These are phyloP conservation scores for Cercospora canescens DNA, from an alignment of 2,329 filamentous ascomycete genomes.

Conservation along the genomic window DNA sequence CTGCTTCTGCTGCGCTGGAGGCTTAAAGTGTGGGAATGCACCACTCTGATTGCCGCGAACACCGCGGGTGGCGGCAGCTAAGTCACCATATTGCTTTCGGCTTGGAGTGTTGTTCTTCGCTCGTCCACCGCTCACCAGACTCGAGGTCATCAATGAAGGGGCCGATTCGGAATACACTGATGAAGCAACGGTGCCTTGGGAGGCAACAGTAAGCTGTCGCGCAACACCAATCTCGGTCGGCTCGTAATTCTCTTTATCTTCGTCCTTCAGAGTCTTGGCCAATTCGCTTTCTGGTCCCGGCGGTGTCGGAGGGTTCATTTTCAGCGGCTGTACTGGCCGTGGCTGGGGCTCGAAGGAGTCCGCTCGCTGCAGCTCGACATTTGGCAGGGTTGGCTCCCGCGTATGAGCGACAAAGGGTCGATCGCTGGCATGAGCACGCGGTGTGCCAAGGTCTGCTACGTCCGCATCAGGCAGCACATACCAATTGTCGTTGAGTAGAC, in stretches of 20 bases:
- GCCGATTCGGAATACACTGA: slow-evolving; percentile 38
- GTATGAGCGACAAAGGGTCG: slow-evolving; percentile 4
- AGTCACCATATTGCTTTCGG: slow-evolving; percentile 49
- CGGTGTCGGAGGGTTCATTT: slow-evolving; percentile 51
- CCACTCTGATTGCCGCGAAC: slow-evolving; percentile 31
- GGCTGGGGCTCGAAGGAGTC: slow-evolving; percentile 28
- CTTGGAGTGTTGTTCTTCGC: slow-evolving; percentile 38
- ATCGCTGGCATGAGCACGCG: slow-evolving; percentile 18
- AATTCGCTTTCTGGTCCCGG: slow-evolving; percentile 24
- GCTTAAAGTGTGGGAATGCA: slow-evolving; percentile 19
- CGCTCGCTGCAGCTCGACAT: slow-evolving; percentile 25
- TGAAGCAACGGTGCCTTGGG: slow-evolving; percentile 30
- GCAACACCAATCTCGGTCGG: slow-evolving; percentile 27
- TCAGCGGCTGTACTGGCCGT: slow-evolving; percentile 36
- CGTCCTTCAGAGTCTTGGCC: slow-evolving; percentile 8
- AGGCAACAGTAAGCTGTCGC: slow-evolving; percentile 34
- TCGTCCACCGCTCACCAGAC: slow-evolving; percentile 4
- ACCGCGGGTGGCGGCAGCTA: slow-evolving; percentile 44
- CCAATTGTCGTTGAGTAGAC: slow-evolving; percentile 50
- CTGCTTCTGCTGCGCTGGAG: slow-evolving; percentile 15
- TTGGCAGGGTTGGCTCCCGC: slow-evolving; percentile 19
- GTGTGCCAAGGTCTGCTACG: slow-evolving; percentile 29
- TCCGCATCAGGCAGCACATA: slow-evolving; percentile 39
- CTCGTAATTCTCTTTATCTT: slow-evolving; percentile 18
- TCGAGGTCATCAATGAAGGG: slow-evolving; percentile 25